phyloP scores from a whole-genome alignment of 2,329 filamentous ascomycete genomes.

The Colletotrichum sp. region DNA sequence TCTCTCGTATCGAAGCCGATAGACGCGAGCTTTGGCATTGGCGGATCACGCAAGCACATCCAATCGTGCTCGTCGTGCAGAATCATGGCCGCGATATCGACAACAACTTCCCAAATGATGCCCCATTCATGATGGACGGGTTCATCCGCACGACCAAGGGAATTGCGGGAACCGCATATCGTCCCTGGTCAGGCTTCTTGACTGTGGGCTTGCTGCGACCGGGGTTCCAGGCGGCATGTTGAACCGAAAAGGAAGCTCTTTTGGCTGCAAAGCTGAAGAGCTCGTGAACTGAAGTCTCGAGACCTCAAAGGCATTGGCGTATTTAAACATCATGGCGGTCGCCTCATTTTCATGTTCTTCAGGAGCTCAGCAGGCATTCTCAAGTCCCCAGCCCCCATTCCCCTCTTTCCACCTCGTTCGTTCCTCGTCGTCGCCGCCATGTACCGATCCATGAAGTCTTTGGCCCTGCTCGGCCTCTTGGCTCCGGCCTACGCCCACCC shows the following conservation, averaged over 20 bases:
- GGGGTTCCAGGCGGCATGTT: background rate
- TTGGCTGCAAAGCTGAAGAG: background rate
- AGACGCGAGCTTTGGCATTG: background rate
- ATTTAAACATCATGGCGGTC: background rate
- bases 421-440: background rate
- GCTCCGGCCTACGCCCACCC: slow-evolving; percentile 38
- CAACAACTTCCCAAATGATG: background rate
- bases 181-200: background rate
- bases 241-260: slow-evolving; percentile 11
- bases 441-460: slow-evolving; percentile 33
- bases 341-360: background rate
- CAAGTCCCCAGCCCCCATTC: background rate
- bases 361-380: slow-evolving; percentile 4
- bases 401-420: background rate
- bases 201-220: background rate
- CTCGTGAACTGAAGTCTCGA: background rate
- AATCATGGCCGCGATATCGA: background rate
- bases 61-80: background rate
- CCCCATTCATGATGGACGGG: background rate
- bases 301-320: background rate
- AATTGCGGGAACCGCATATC: background rate
- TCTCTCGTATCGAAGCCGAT: background rate
- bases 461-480: slow-evolving; percentile 36
- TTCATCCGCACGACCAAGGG: background rate
- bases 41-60: background rate